phyloP scores from a whole-genome alignment of 495 filamentous ascomycete species.

The Trichoderma erinaceum region DNA sequence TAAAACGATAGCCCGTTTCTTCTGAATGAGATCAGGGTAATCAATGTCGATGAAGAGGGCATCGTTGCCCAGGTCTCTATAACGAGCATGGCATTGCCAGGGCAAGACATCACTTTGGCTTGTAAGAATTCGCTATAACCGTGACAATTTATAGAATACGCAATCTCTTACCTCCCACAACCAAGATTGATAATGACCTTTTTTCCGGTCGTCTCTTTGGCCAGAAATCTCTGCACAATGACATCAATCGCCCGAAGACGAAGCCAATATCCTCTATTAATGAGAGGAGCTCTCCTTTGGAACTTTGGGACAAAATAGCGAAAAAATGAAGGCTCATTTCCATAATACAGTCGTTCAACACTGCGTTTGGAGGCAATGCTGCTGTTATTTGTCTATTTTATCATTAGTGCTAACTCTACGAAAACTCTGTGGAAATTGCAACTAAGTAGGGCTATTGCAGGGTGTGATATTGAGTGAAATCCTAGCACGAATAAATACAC shows the following conservation, averaged over 20 bases:
- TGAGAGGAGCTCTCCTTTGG: conserved; percentile 70
- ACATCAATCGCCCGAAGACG: conserved; percentile 75
- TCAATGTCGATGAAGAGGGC: conserved; percentile 80
- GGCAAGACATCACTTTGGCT: conserved; percentile 74
- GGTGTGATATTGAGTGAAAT: neutral
- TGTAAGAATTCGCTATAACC: neutral
- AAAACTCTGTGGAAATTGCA: neutral
- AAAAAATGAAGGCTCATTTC: conserved; percentile 70
- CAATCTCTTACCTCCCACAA: conserved; percentile 71
- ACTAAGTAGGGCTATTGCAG: neutral
- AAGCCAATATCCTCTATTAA: conserved; percentile 84
- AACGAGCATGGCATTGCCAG: conserved; percentile 69
- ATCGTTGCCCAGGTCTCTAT: conserved; percentile 47
- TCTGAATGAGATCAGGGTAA: conserved; percentile 70
- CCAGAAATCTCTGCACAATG: conserved; percentile 63
- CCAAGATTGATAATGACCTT: conserved; percentile 83
- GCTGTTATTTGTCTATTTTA: conserved; percentile 71
- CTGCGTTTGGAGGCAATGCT: conserved; percentile 87
- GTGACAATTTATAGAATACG: conserved; percentile 14
- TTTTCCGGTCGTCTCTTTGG: conserved; percentile 48
- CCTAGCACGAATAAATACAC: neutral
- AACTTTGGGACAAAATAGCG: conserved; percentile 81
- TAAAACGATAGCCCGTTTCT: conserved; percentile 62
- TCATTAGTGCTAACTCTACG: neutral
- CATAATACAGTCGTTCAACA: conserved; percentile 76